A percentile compares a stretch with the other conserved stretches of the same genome.
These are phyloP conservation scores for Pseudoperonospora humuli DNA, from an alignment of 352 stramenopile species.

Conservation along the genomic window DNA sequence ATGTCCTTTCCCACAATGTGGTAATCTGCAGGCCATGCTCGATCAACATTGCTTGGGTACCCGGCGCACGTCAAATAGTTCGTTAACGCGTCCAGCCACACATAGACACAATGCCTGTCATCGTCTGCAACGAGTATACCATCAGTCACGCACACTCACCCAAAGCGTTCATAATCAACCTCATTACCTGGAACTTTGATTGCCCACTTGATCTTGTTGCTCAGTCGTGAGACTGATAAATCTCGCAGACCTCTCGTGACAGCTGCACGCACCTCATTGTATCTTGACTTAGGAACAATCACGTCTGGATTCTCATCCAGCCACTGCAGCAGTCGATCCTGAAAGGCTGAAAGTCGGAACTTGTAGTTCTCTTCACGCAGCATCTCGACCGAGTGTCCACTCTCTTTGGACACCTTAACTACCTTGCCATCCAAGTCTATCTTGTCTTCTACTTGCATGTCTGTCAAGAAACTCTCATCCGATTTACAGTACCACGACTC, in stretches of 20 bases:
- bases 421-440: slow-evolving; percentile 27
- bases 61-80: slow-evolving; percentile 97
- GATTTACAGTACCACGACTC: slow-evolving; percentile 98
- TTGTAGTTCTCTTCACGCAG: slow-evolving; percentile 98
- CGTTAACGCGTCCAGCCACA: slow-evolving; percentile 98
- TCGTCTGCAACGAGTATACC: slow-evolving; percentile 30
- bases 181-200: slow-evolving; percentile 86
- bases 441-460: slow-evolving; percentile 92
- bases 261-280: slow-evolving; percentile 89
- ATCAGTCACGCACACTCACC: slow-evolving; percentile 1
- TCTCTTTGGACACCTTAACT: slow-evolving; percentile 82
- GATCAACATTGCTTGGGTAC: slow-evolving; percentile 65
- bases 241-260: slow-evolving; percentile 90
- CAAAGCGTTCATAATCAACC: not conserved
- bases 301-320: slow-evolving; percentile 82
- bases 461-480: slow-evolving; percentile 98
- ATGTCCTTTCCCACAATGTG: slow-evolving; percentile 99
- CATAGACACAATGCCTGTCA: slow-evolving; percentile 94
- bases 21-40: slow-evolving; percentile 67
- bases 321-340: slow-evolving; percentile 89
- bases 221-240: slow-evolving; percentile 94
- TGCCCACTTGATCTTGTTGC: slow-evolving; percentile 93
- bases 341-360: slow-evolving; percentile 93
- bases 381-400: slow-evolving; percentile 90
- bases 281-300: slow-evolving; percentile 85